Conservation (phyloP, 768 basidiomycete species). For the Hygrophoropsis aurantiaca region DNA sequence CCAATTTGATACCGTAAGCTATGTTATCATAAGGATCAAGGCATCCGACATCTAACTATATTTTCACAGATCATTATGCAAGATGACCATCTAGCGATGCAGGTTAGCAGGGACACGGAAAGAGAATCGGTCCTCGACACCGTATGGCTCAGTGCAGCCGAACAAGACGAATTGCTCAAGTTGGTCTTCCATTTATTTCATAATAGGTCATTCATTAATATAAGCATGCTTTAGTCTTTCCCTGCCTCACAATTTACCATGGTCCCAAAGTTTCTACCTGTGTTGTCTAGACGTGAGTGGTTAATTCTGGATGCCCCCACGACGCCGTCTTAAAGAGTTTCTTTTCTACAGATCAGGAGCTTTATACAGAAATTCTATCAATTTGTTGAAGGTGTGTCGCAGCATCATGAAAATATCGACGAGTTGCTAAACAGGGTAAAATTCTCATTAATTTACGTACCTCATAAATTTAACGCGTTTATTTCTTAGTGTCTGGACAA, state of each 20-base stretch:
- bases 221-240: constrained; percentile 59
- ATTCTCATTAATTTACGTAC: not conserved
- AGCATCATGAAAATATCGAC: constrained; percentile 89
- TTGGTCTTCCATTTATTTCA: constrained; percentile 24
- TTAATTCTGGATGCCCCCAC: no score
- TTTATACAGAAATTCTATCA: constrained; percentile 96
- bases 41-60: not conserved
- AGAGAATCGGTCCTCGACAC: constrained; percentile 72
- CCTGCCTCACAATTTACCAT: constrained; percentile 77
- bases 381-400: constrained; percentile 92
- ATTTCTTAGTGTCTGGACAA: constrained; percentile 75
- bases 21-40: not conserved
- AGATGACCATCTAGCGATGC: constrained; percentile 92
- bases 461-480: constrained; percentile 4
- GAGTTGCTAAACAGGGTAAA: constrained; percentile 84
- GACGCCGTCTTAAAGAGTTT: constrained; percentile 6
- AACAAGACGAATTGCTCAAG: constrained; percentile 60
- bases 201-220: no score
- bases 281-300: constrained; percentile 81
- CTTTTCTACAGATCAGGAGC: constrained; percentile 60
- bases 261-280: constrained; percentile 94
- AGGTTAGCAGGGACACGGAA: constrained; percentile 58
- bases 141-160: constrained; percentile 78
- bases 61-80: constrained; percentile 67
- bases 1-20: constrained; percentile 75